phyloP scores from a whole-genome alignment of 306 rosid species.

The Quercus glauca region DNA sequence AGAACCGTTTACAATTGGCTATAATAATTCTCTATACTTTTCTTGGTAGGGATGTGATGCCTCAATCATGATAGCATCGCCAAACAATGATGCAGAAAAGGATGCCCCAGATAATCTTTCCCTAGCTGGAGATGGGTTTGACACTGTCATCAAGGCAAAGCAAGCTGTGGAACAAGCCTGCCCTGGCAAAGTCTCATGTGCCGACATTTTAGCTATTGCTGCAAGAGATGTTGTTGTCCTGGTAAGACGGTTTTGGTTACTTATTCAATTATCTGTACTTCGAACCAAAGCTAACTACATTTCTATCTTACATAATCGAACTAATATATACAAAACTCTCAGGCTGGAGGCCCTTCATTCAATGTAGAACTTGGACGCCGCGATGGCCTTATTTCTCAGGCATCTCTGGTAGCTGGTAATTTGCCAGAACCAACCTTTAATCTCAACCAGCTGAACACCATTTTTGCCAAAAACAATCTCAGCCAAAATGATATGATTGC shows the following conservation, averaged over 20 bases:
- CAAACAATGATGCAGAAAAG: constrained; percentile 77
- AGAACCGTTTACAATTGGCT: no score
- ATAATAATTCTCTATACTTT: background rate
- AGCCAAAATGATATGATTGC: constrained; percentile 69
- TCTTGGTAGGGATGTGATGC: constrained; percentile 75
- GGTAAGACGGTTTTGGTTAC: constrained; percentile 29
- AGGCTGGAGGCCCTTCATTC: constrained; percentile 77
- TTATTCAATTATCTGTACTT: background rate
- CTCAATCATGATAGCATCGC: constrained; percentile 55
- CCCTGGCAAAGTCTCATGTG: constrained; percentile 75
- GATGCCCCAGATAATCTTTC: constrained; percentile 62
- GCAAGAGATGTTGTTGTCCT: constrained; percentile 65
- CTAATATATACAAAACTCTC: background rate
- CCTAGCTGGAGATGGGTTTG: constrained; percentile 87
- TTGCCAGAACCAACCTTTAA: constrained; percentile 54
- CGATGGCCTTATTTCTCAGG: constrained; percentile 60
- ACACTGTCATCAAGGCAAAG: constrained; percentile 73
- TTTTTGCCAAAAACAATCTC: constrained; percentile 47
- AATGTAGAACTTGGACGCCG: constrained; percentile 73
- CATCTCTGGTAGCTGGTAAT: constrained; percentile 52
- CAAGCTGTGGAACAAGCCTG: constrained; percentile 67
- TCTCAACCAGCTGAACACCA: constrained; percentile 44
- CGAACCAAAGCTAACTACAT: background rate
- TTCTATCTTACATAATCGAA: background rate
- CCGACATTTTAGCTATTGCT: constrained; percentile 76